Percentiles rank a stretch among this genome's conserved stretches.
These are phyloP conservation scores for Saturnispora ahearnii DNA, from an alignment of 805 yeast genomes.

Conservation along the genomic window DNA sequence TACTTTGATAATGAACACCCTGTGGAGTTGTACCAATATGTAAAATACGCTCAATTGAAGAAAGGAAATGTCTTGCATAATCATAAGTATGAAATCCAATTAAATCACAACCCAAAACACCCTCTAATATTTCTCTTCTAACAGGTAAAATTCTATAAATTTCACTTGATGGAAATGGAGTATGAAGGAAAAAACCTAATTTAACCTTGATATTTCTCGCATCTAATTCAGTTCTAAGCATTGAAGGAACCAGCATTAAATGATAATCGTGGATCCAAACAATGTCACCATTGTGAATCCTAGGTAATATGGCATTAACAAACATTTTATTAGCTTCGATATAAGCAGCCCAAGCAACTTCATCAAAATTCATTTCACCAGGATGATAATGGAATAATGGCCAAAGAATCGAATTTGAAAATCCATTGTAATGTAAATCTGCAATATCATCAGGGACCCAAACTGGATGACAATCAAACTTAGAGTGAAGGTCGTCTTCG, in stretches of 20 bases:
- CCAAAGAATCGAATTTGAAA: constrained; percentile 91
- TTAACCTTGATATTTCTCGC: constrained; percentile 45
- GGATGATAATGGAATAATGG: constrained; percentile 98
- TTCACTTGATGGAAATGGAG: constrained; percentile 97
- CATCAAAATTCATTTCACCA: constrained; percentile 97
- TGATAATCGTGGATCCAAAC: constrained; percentile 99
- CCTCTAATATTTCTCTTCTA: constrained; percentile 80
- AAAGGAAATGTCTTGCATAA: constrained; percentile 90
- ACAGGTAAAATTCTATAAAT: constrained; percentile 94
- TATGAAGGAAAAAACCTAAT: constrained; percentile 90
- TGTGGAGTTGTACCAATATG: constrained; percentile 81
- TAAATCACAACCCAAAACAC: constrained; percentile 88
- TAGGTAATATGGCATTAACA: constrained; percentile 61
- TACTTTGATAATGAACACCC: constrained; percentile 70
- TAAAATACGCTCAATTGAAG: constrained; percentile 78
- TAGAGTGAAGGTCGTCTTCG: constrained; percentile 55
- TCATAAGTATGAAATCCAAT: constrained; percentile 99
- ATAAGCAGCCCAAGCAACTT: constrained; percentile 95
- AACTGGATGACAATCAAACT: constrained; percentile 86
- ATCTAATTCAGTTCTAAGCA: constrained; percentile 60
- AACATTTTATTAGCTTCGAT: constrained; percentile 83
- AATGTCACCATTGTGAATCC: constrained; percentile 72
- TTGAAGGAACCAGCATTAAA: constrained; percentile 86
- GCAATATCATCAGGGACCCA: constrained; percentile 84
- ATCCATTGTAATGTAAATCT: constrained; percentile 94